phyloP scores from a whole-genome alignment of 1,284 basidiomycete species.

The Sanghuangporus baumii region DNA sequence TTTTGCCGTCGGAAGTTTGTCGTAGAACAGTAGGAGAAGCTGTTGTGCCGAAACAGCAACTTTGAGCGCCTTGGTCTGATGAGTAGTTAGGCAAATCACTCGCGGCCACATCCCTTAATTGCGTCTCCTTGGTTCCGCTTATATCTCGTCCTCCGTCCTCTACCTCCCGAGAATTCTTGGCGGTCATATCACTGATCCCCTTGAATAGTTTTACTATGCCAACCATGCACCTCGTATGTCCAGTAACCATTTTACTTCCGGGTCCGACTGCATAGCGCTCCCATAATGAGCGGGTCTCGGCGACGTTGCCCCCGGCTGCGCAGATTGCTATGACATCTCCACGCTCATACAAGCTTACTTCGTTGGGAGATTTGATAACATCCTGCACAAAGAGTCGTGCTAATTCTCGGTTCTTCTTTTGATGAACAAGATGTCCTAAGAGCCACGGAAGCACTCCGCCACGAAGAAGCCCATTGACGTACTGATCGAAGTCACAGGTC shows the following conservation, averaged over 20 bases:
- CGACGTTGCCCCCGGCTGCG: slow-evolving; percentile 43
- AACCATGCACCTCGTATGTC: slow-evolving; percentile 42
- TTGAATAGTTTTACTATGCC: slow-evolving; percentile 51
- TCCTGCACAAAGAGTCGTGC: slow-evolving; percentile 43
- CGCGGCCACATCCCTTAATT: neutral
- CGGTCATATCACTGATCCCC: neutral
- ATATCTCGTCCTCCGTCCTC: neutral
- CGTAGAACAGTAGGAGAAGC: too few relatives aligned
- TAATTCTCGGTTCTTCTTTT: slow-evolving; percentile 34
- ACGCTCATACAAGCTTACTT: slow-evolving; percentile 30
- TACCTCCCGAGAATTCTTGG: neutral
- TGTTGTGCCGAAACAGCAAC: neutral
- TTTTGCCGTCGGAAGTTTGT: neutral
- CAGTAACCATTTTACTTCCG: slow-evolving; percentile 38
- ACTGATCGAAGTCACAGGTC: neutral
- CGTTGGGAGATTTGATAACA: slow-evolving; percentile 30
- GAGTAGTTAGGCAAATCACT: too few relatives aligned
- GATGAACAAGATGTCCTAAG: slow-evolving; percentile 36
- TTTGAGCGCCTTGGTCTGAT: neutral
- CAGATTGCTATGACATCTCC: slow-evolving; percentile 40
- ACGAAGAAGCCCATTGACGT: slow-evolving; percentile 35
- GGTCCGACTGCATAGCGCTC: slow-evolving; percentile 42
- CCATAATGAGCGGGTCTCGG: slow-evolving; percentile 48
- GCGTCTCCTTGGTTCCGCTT: neutral
- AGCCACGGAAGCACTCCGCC: slow-evolving; percentile 43